Evolutionary conservation across 257 asterid genomes (phyloP).

Genomic region (Solanum appendiculatum): DNA sequence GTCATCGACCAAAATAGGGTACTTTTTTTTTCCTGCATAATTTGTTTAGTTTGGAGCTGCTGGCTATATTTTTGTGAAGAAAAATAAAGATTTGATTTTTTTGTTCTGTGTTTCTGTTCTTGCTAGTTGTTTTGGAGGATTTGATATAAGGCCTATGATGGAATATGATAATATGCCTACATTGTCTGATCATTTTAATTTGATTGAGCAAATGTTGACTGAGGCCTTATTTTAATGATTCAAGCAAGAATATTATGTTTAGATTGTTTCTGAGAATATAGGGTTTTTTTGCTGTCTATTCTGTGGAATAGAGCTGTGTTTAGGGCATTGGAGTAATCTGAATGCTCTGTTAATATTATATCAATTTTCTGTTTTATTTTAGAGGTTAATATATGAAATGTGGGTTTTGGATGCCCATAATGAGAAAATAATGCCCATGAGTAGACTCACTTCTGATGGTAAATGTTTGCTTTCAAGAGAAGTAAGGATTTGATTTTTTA

Average conservation of each 20-base stretch:
- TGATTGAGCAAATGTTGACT: neutral
- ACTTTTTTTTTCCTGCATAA: neutral
- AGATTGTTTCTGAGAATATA: neutral
- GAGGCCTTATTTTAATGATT: neutral
- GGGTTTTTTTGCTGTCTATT: no score
- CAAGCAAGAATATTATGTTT: neutral
- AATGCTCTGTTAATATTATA: neutral
- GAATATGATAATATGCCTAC: neutral
- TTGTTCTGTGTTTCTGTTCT: neutral
- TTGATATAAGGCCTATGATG: neutral
- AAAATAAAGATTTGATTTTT: neutral
- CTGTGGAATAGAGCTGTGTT: no score
- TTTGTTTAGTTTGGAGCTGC: neutral
- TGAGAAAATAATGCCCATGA: neutral
- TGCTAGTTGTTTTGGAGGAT: neutral
- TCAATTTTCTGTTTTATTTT: neutral
- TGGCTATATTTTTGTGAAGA: neutral
- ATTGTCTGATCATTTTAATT: neutral
- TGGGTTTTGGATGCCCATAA: neutral
- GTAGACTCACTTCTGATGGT: neutral
- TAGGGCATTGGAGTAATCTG: neutral
- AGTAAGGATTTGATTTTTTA: neutral
- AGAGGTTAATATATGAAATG: neutral
- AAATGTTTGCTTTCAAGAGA: neutral
- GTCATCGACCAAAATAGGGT: slow-evolving; percentile 89